Evolutionary conservation across 768 basidiomycete species (phyloP).

Genomic region (Termitomyces sp.): DNA sequence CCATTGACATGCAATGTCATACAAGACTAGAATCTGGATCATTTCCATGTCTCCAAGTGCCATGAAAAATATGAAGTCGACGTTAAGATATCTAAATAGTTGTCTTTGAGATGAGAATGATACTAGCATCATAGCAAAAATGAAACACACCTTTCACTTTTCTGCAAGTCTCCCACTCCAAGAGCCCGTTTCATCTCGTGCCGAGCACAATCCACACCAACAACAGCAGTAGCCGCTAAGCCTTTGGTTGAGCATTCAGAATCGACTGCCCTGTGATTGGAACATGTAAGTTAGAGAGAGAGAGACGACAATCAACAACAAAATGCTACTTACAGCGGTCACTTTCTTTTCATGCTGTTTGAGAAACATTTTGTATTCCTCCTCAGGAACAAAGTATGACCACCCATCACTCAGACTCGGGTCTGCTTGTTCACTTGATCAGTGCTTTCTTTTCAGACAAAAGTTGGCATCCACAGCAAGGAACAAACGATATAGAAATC

Average conservation of each 20-base stretch:
- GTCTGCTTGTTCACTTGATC: constrained; percentile 4
- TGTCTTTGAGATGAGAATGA: too few relatives aligned
- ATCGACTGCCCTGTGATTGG: constrained; percentile 17
- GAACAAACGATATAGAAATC: too few relatives aligned
- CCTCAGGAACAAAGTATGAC: constrained; percentile 14
- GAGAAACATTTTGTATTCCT: constrained; percentile 11
- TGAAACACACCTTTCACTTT: constrained; percentile 15
- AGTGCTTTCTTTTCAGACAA: constrained; percentile 3
- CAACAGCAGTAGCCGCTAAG: constrained; percentile 8
- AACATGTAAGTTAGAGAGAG: constrained; percentile 13
- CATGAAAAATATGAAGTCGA: constrained; percentile 26
- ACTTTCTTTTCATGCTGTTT: constrained; percentile 4
- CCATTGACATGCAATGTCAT: constrained; percentile 31
- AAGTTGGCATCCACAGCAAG: constrained; percentile 14
- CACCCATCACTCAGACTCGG: constrained; percentile 10
- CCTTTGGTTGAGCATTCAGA: constrained; percentile 18
- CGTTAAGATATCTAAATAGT: constrained; percentile 22
- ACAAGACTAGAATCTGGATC: constrained; percentile 17
- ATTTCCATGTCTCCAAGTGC: constrained; percentile 1
- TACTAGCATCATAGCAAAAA: too few relatives aligned
- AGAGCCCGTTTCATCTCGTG: constrained; percentile 8
- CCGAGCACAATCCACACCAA: constrained; percentile 2
- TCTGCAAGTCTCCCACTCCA: constrained; percentile 1
- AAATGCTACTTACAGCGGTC: not conserved
- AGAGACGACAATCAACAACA: too few relatives aligned